These are phyloP conservation scores for Geum urbanum DNA, from an alignment of 306 rosid species.

Conservation along the genomic window DNA sequence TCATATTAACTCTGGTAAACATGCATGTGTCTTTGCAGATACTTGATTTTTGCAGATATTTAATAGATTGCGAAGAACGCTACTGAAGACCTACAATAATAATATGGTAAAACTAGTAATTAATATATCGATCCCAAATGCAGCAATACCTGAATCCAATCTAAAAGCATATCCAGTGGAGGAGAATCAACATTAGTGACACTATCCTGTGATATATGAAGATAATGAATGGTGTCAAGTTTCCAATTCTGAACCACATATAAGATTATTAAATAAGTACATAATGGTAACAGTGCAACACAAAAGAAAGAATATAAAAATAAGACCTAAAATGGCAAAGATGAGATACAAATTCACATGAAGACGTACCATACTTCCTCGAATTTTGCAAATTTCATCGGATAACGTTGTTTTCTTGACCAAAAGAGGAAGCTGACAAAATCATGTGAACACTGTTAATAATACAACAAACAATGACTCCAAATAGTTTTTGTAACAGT, in stretches of 20 bases:
- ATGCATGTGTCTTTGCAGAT: neutral
- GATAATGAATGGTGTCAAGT: conserved; percentile 13
- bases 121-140: neutral
- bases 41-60: too few species aligned
- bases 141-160: conserved; percentile 76
- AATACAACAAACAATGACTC: conserved; percentile 19
- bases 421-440: conserved; percentile 70
- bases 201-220: conserved; percentile 44
- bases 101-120: neutral
- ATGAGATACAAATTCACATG: conserved; percentile 9
- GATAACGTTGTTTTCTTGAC: conserved; percentile 60
- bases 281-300: neutral
- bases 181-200: conserved; percentile 35
- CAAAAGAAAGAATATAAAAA: neutral
- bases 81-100: neutral
- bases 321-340: conserved; percentile 7
- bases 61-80: neutral
- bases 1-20: neutral
- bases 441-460: conserved; percentile 10
- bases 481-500: conserved; percentile 7
- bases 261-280: neutral
- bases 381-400: conserved; percentile 72
- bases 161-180: conserved; percentile 67
- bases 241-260: neutral
- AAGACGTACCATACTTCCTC: conserved; percentile 49